Conservation (phyloP, 768 basidiomycete genomes). For the Leccinum obscurum region DNA sequence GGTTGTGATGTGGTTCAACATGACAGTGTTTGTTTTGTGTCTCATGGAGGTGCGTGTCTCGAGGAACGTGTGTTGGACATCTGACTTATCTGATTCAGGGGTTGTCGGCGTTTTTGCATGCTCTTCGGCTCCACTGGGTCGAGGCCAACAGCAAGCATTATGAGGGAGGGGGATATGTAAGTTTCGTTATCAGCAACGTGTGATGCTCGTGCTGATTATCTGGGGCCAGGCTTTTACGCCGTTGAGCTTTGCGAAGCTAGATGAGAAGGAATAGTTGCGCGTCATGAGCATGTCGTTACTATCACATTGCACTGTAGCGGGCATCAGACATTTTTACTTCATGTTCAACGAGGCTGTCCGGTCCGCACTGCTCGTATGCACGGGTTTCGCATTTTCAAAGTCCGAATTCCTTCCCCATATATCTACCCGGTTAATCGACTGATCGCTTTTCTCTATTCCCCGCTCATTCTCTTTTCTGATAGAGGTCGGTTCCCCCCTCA, state of each 20-base stretch:
- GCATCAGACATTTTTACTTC: slow-evolving; percentile 18
- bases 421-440: slow-evolving; percentile 6
- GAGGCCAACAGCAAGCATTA: slow-evolving; percentile 98
- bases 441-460: slow-evolving; percentile 27
- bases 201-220: slow-evolving; percentile 28
- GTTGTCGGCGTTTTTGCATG: slow-evolving; percentile 93
- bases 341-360: slow-evolving; percentile 14
- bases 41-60: slow-evolving; percentile 83
- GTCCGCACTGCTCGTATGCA: neutral
- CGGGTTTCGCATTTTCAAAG: slow-evolving; percentile 29
- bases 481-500: slow-evolving; percentile 30
- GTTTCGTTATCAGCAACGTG: slow-evolving; percentile 38
- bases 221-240: slow-evolving; percentile 46
- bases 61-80: slow-evolving; percentile 19
- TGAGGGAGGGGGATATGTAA: slow-evolving; percentile 84
- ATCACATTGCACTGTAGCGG: slow-evolving; percentile 11
- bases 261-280: slow-evolving; percentile 34
- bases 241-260: slow-evolving; percentile 46
- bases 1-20: slow-evolving; percentile 71
- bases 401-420: slow-evolving; percentile 27
- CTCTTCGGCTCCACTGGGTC: slow-evolving; percentile 96
- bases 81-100: slow-evolving; percentile 51
- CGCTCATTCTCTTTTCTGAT: slow-evolving; percentile 32
- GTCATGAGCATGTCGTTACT: slow-evolving; percentile 13
- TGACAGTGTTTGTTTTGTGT: slow-evolving; percentile 81